These are phyloP conservation scores for Isabelozyma heimii DNA, from an alignment of 805 yeast genomes.

Conservation along the genomic window DNA sequence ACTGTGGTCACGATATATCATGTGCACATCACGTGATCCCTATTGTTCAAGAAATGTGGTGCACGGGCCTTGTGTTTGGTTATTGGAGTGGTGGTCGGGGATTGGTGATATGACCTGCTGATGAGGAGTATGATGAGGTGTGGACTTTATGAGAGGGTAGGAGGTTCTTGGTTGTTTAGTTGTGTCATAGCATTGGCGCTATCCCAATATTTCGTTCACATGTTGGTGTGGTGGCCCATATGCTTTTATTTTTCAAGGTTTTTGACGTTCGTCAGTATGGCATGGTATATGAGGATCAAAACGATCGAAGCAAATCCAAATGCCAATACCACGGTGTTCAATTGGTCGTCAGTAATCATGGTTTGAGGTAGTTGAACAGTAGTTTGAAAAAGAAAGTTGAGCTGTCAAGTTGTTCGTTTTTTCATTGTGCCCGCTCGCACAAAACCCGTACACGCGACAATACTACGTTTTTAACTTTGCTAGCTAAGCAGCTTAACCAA, in stretches of 20 bases:
- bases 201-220: neutral
- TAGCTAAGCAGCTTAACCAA: too few species aligned
- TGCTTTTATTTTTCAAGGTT: conserved; percentile 2
- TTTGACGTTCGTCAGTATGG: conserved; percentile 50
- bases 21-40: neutral
- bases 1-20: neutral
- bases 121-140: neutral
- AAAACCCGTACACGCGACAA: neutral
- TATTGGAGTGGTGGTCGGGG: neutral
- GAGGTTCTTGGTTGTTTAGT: too few species aligned
- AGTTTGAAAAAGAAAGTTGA: neutral
- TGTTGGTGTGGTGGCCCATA: neutral
- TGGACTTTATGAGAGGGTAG: too few species aligned
- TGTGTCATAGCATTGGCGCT: neutral
- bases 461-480: too few species aligned
- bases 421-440: neutral
- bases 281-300: conserved; percentile 71
- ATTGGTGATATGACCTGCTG: neutral
- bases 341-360: conserved; percentile 84
- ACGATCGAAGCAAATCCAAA: conserved; percentile 73
- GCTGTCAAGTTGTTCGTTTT: neutral
- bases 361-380: neutral
- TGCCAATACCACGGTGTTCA: conserved; percentile 67
- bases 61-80: neutral
- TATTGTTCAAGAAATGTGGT: neutral